These are phyloP conservation scores for Camptophora hylomeconis DNA, from an alignment of 2,329 filamentous ascomycete genomes.

Conservation along the genomic window DNA sequence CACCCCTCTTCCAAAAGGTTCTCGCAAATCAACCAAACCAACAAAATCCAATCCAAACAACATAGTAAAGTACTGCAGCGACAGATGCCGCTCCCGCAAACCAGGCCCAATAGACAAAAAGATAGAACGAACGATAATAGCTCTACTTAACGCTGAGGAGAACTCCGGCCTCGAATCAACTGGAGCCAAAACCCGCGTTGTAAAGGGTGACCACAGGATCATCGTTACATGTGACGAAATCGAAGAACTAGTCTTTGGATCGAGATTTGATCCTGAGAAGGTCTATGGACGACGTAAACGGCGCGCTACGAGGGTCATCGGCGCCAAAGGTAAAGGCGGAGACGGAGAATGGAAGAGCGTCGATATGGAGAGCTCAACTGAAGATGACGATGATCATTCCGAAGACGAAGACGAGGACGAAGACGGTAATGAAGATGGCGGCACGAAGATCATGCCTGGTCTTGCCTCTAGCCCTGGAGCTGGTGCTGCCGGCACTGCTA, in stretches of 20 bases:
- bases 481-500: no score
- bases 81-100: slow-evolving; percentile 40
- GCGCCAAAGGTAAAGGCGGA: no score
- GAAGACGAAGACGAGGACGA: slow-evolving; percentile 4
- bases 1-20: slow-evolving; percentile 18
- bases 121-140: slow-evolving; percentile 30
- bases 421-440: neutral
- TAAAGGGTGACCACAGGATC: slow-evolving; percentile 39
- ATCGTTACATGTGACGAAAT: slow-evolving; percentile 38
- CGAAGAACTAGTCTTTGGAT: slow-evolving; percentile 38
- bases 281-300: slow-evolving; percentile 34
- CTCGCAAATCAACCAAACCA: slow-evolving; percentile 23
- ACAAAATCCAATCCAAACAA: no score
- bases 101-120: slow-evolving; percentile 36
- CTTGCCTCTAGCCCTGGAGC: no score
- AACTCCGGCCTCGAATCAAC: slow-evolving; percentile 21
- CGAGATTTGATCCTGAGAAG: slow-evolving; percentile 32
- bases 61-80: slow-evolving; percentile 44
- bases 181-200: slow-evolving; percentile 6
- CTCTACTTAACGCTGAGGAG: slow-evolving; percentile 24
- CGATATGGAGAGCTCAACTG: slow-evolving; percentile 26
- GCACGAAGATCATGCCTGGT: no score
- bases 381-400: slow-evolving; percentile 9
- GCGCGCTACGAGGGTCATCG: slow-evolving; percentile 27
- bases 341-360: slow-evolving; percentile 30